Evolutionary conservation across 306 rosid species (phyloP), one percentile per base, ranked within the genome.

Genomic region (Quercus aquifolioides): DNA sequence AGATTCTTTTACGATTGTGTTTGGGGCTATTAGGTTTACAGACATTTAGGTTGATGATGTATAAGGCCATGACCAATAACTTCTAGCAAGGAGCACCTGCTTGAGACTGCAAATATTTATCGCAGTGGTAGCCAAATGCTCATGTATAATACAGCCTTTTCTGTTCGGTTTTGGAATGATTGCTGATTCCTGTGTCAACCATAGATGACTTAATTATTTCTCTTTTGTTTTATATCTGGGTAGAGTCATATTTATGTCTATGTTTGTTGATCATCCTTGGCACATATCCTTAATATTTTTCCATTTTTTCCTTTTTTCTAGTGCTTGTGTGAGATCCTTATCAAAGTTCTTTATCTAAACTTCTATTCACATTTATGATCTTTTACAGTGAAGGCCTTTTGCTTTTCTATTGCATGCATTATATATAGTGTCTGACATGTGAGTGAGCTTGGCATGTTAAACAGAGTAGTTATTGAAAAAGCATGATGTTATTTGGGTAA

Each of bases 31-130:
- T 63, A 63, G 69, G 41, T 2, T 28, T 13, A 19, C 6, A 28
- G 55, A 74, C 26, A 69, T 73, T 38, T 18, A 30, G 54, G 8
- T 31, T 58, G 69, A 57, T 84, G 56, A 71, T 75, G 73, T 67
- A 57, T 70, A 58, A 21, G 21, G 13, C 25, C 13, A 7, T 0
- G 55, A 60, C 15, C 2, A 20, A 69, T 73, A 59, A 5, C 41
- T 25, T 77, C 25, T 26, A 33, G 4, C 52, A 17, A 71, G 25
- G 75, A 49, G 55, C 30, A n/a, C 28, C 31, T 20, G 74, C 33
- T 20, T 13, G 12, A n/a, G 28, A 31, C 5, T 41, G 43, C 46
- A 10, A 30, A 43, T 41, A 49, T 43, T 46, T n/a, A 13, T 70
- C 1, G 3, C 21, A 43, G 35, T 26, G 17, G 7, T 71, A 51